Base-by-base conservation (phyloP, 78 protist genomes). In the Tieghemostelium lacteum region DNA sequence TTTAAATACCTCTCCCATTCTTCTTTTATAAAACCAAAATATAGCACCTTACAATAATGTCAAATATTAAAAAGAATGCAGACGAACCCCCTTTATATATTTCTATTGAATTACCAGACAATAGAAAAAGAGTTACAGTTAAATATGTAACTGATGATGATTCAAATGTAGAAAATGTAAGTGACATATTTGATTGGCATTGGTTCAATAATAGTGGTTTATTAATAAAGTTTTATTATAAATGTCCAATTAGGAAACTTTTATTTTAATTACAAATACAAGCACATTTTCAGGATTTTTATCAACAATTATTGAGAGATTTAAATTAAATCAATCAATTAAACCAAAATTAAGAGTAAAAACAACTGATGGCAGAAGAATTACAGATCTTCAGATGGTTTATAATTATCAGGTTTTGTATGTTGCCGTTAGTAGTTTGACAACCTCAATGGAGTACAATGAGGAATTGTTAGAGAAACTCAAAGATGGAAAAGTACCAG, bases 71-170 rank as follows among this genome's bases (percentile, higher is more conserved):
- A n/a, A n/a, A n/a, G n/a, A n/a, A n/a, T n/a, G n/a, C n/a, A n/a
- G n/a, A n/a, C n/a, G n/a, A n/a, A n/a, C 10, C 52, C 6, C 22
- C 22, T 19, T 39, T 73, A 36, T 73, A 57, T 42, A 0, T 73
- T n/a, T 3, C 45, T 19, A 29, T 73, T 36, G 54, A 73, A 37
- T 36, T 36, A 12, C 85, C 85, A 31, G 85, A 75, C 31, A 36
- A 8, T 22, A 75, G 85, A 61, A 75, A 75, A 28, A 75, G 85
- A 61, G 37, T 61, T 34, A 61, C 57, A 4, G 36, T 75, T 31
- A 42, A 58, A 2, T 75, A 40, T 62, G 34, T 22, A 60, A 75
- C 58, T 17, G 55, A 28, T 33, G 20, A n/a, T 10, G 7, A 66
- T n/a, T n/a, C n/a, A 28, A 2, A 17, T 65, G 34, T 39, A 6